These are phyloP conservation scores for Ogataea allantospora DNA, from an alignment of 805 yeast genomes.

Conservation along the genomic window DNA sequence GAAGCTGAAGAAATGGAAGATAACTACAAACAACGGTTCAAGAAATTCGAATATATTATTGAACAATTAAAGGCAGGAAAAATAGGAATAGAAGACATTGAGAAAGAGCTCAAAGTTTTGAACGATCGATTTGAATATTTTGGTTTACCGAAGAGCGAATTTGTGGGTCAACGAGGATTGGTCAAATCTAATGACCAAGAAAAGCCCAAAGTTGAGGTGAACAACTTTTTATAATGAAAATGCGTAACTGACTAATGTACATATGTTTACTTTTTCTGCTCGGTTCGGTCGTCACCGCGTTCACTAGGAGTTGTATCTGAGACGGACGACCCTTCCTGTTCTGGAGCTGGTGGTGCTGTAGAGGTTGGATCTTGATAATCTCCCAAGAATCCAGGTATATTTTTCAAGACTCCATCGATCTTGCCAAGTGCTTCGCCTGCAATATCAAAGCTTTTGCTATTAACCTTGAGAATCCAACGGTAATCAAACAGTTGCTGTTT, in stretches of 20 bases:
- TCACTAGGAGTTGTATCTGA: slow-evolving; percentile 7
- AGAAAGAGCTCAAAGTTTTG: slow-evolving; percentile 39
- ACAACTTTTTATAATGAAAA: slow-evolving; percentile 3
- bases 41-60: slow-evolving; percentile 29
- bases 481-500: slow-evolving; percentile 71
- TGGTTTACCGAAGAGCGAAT: slow-evolving; percentile 24
- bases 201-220: slow-evolving; percentile 2
- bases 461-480: slow-evolving; percentile 70
- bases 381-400: slow-evolving; percentile 66
- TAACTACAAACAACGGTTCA: slow-evolving; percentile 40
- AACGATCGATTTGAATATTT: slow-evolving; percentile 41
- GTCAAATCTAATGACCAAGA: slow-evolving; percentile 1
- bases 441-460: slow-evolving; percentile 74
- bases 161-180: slow-evolving; percentile 15
- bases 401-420: slow-evolving; percentile 68
- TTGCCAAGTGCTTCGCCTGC: slow-evolving; percentile 71
- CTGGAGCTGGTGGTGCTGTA: slow-evolving; percentile 4
- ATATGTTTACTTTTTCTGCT: slow-evolving; percentile 1
- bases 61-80: slow-evolving; percentile 23
- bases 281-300: slow-evolving; percentile 1
- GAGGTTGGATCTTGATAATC: slow-evolving; percentile 20
- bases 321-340: slow-evolving; percentile 1
- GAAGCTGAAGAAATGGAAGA: slow-evolving; percentile 41
- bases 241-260: slow-evolving; percentile 6
- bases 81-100: slow-evolving; percentile 36